Percentiles rank a stretch among this genome's conserved stretches.
phyloP scores from a whole-genome alignment of 768 basidiomycete genomes.

The Podaxis pistillaris region DNA sequence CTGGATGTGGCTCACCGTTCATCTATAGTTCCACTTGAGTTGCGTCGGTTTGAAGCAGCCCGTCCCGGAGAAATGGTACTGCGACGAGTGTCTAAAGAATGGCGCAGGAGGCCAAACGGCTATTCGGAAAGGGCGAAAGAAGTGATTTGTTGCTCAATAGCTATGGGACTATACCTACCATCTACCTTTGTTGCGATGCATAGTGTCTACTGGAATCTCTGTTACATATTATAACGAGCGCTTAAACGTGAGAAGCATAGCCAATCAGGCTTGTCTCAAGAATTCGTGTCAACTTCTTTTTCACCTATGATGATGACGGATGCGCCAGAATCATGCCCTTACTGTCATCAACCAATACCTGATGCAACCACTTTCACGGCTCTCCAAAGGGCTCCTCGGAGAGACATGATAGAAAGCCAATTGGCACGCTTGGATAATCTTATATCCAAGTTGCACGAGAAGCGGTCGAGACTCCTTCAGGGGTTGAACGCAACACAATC shows the following conservation, averaged over 20 bases:
- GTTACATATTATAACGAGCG: too few relatives aligned
- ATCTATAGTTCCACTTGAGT: constrained; percentile 53
- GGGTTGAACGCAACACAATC: background rate
- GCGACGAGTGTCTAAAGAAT: constrained; percentile 45
- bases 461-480: background rate
- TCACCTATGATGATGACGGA: too few relatives aligned
- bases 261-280: too few relatives aligned
- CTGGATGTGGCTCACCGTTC: background rate
- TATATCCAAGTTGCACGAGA: background rate
- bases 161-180: background rate
- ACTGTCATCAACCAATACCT: too few relatives aligned
- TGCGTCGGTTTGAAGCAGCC: constrained; percentile 53
- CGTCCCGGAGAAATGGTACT: constrained; percentile 55
- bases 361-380: too few relatives aligned
- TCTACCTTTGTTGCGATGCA: background rate
- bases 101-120: constrained; percentile 28
- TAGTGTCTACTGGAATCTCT: background rate
- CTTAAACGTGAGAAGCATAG: too few relatives aligned
- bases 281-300: too few relatives aligned
- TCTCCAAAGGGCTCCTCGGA: background rate
- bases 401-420: background rate
- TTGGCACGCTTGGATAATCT: background rate
- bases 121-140: constrained; percentile 39
- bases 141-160: constrained; percentile 18
- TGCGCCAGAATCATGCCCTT: too few relatives aligned